Conservation (phyloP, 179 eudicot species). For the Actinidia arguta region DNA sequence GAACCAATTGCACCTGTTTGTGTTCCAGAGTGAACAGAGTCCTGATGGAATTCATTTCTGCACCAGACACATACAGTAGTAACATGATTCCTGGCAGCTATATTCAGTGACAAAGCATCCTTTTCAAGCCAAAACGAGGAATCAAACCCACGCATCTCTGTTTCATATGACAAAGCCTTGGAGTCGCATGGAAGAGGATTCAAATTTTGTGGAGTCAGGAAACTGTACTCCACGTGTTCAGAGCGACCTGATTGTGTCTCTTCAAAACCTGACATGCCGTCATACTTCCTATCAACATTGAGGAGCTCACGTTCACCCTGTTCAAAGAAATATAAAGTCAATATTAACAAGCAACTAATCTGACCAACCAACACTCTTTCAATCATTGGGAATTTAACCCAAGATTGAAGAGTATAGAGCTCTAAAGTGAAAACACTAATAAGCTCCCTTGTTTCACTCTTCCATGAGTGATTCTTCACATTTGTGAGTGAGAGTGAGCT, state of each 20-base stretch:
- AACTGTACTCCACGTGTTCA: conserved; percentile 91
- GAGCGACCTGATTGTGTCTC: conserved; percentile 54
- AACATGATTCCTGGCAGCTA: conserved; percentile 45
- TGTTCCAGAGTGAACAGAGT: conserved; percentile 51
- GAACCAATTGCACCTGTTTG: conserved; percentile 77
- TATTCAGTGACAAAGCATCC: conserved; percentile 56
- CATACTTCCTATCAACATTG: conserved; percentile 52
- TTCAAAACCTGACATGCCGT: conserved; percentile 49
- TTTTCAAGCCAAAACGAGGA: conserved; percentile 78
- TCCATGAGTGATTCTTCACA: too few species aligned
- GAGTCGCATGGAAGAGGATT: conserved; percentile 60
- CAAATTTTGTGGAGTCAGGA: conserved; percentile 63
- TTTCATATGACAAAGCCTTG: conserved; percentile 50
- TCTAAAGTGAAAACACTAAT: too few species aligned
- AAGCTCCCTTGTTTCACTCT: too few species aligned
- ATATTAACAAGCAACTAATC: background rate
- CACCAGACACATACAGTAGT: conserved; percentile 82
- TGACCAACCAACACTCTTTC: background rate
- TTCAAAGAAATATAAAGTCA: conserved; percentile 15
- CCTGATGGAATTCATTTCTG: conserved; percentile 70
- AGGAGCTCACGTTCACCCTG: conserved; percentile 68
- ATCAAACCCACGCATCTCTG: conserved; percentile 61
- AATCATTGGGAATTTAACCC: background rate
- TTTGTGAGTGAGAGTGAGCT: too few species aligned
- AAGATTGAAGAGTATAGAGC: too few species aligned